Percentiles rank a stretch among this genome's conserved stretches.
phyloP scores from a whole-genome alignment of 768 basidiomycete species.

The Russula emetica region DNA sequence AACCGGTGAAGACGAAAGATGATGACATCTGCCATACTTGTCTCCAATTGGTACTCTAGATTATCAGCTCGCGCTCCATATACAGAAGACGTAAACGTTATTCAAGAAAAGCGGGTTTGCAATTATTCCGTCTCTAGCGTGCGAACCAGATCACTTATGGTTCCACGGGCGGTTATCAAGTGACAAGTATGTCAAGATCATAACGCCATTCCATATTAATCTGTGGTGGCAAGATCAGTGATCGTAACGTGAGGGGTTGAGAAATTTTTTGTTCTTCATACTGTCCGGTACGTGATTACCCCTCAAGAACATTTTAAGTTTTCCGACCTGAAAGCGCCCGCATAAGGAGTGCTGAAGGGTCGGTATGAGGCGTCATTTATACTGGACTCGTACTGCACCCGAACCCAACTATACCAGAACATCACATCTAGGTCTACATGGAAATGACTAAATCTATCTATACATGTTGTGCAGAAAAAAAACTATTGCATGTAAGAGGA shows the following conservation, averaged over 20 bases:
- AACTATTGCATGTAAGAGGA: neutral
- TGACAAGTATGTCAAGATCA: neutral
- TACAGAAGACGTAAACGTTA: constrained; percentile 2
- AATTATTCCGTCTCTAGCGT: neutral
- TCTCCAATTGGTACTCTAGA: neutral
- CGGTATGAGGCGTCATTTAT: no score
- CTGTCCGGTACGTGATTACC: neutral
- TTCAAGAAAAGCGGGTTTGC: neutral
- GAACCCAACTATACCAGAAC: no score
- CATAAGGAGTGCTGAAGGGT: neutral
- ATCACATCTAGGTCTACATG: neutral
- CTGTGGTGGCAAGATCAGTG: neutral
- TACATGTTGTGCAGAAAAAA: neutral
- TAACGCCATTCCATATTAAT: neutral
- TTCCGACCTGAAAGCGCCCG: neutral
- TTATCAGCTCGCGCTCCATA: neutral
- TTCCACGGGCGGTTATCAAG: constrained; percentile 4
- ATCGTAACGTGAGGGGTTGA: neutral
- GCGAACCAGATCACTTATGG: neutral
- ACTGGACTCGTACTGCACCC: no score
- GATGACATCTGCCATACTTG: neutral
- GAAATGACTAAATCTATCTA: neutral
- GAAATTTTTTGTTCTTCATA: neutral
- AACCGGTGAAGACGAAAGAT: neutral
- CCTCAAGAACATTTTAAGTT: neutral